Conservation (phyloP, 805 yeast species). For the Hanseniaspora hatyaiensis region DNA sequence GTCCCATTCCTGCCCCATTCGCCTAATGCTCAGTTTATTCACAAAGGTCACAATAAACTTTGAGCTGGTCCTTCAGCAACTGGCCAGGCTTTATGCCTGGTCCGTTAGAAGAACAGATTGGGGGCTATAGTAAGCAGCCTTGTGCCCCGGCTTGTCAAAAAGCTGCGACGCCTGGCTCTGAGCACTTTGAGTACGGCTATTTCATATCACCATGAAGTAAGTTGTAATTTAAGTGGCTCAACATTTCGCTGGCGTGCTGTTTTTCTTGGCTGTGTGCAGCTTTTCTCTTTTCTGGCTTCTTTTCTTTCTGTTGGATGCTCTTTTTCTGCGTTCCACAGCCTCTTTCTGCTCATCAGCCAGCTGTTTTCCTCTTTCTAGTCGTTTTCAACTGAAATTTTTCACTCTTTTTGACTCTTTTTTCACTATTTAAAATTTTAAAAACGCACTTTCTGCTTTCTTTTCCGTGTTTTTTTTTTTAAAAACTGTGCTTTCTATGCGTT, state of each 20-base stretch:
- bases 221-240: conserved; percentile 16
- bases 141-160: neutral
- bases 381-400: too few species aligned
- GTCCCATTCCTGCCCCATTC: conserved; percentile 12
- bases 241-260: too few species aligned
- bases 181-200: conserved; percentile 16
- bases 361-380: too few species aligned
- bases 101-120: conserved; percentile 5
- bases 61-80: conserved; percentile 13
- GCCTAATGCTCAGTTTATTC: conserved; percentile 13
- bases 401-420: too few species aligned
- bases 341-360: too few species aligned
- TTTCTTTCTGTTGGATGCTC: neutral
- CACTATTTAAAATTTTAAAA: too few species aligned
- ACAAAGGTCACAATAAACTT: neutral
- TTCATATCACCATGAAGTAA: conserved; percentile 13
- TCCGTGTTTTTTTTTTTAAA: too few species aligned
- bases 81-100: neutral
- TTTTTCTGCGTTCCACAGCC: too few species aligned
- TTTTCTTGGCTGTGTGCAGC: too few species aligned
- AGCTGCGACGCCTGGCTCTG: neutral
- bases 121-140: conserved; percentile 14
- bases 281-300: neutral
- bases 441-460: too few species aligned
- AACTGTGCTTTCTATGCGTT: too few species aligned